Evolutionary conservation across 768 basidiomycete species (phyloP), one percentile per base, ranked within the genome.

Genomic region (Suillus cothurnatus): DNA sequence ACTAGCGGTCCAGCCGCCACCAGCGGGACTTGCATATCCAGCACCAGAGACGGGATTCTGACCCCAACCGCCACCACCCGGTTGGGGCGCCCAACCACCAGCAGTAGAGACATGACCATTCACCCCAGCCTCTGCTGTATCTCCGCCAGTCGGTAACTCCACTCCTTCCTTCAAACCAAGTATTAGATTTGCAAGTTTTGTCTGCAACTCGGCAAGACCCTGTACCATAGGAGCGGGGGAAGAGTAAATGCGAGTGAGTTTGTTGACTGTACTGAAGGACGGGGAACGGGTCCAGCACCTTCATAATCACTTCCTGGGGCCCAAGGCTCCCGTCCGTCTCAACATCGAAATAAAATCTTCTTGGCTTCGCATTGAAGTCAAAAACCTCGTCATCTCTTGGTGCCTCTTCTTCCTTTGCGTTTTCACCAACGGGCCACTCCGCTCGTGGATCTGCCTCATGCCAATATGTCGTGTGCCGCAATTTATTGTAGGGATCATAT

Each of bases 401-500:
- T 2, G 88, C 77, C 71, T 94, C 92, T 76, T 96, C 94, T 72
- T 94, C 90, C 66, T 85, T 82, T 19, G 91, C 93, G 74, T 99
- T 99, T 43, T 88, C 85, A 68, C 93, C 87, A 9, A 96, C 76
- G 0, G 96, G 97, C 97, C 97, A 99, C 79, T 99, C 97, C 4
- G 77, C 84, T 38, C 87, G 86, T 68, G 86, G 82, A 70, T 95
- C 88, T 28, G 81, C 84, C 77, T 99, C 97, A 73, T 84, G 94
- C 97, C 97, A 99, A 77, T 97, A 88, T 3, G 91, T 88, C 4
- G 97, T 99, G 78, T 99, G 97, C 61, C 95, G 88, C 38, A 99
- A 83, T 76, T 95, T 95, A 80, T 99, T 99, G 82, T 98, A 86
- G 15, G 97, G 97, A 77, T 99, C 97, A 68, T 99, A 99, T 80